Conservation (phyloP, 2,329 filamentous ascomycete species). For the Hypoxylon rubiginosum region DNA sequence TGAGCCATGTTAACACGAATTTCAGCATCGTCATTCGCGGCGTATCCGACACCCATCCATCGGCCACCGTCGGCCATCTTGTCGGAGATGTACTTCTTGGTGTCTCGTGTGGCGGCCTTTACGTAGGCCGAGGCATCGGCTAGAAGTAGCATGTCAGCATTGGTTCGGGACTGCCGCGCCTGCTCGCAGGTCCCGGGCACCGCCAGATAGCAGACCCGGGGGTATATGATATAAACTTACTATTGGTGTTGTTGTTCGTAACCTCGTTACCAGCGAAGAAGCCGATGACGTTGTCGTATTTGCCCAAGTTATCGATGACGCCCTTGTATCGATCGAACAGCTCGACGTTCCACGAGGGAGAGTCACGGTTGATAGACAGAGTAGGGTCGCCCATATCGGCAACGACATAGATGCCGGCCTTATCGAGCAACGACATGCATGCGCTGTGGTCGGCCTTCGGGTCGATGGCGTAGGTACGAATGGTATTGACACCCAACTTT, state of each 20-base stretch:
- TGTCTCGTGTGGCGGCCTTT: constrained; percentile 85
- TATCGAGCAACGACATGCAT: constrained; percentile 78
- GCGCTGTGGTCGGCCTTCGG: constrained; percentile 73
- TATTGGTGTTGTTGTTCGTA: constrained; percentile 80
- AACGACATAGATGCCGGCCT: constrained; percentile 83
- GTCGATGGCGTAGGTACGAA: constrained; percentile 84
- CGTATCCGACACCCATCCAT: constrained; percentile 80
- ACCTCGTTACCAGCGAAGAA: constrained; percentile 90
- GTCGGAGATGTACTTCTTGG: constrained; percentile 81
- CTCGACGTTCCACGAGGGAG: constrained; percentile 75
- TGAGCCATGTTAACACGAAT: constrained; percentile 78
- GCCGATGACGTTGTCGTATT: constrained; percentile 81
- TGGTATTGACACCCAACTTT: constrained; percentile 78
- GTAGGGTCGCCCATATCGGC: constrained; percentile 79
- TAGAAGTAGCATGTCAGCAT: constrained; percentile 20
- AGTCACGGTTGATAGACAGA: constrained; percentile 77
- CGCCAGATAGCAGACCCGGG: too few relatives aligned
- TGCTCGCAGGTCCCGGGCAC: too few relatives aligned
- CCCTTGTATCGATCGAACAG: constrained; percentile 78
- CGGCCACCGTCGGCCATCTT: constrained; percentile 70
- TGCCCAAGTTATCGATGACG: constrained; percentile 77
- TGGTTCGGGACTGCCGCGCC: background rate
- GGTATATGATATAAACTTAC: constrained; percentile 35
- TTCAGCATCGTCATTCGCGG: constrained; percentile 81
- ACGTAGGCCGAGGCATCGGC: constrained; percentile 79